These are phyloP conservation scores for Solanum paucissectum DNA, from an alignment of 257 asterid species.

Conservation along the genomic window DNA sequence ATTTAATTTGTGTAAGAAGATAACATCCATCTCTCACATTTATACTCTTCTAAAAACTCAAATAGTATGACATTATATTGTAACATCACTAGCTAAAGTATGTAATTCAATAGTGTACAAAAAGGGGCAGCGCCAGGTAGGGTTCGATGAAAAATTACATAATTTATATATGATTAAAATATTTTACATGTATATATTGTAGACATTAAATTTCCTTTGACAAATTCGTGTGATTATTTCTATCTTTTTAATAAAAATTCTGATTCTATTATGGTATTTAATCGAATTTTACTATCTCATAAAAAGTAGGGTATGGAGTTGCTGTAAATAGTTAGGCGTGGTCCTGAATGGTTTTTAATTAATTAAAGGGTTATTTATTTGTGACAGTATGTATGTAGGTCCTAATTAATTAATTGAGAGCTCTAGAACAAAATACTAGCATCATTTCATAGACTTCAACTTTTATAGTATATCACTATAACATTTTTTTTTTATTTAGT, in stretches of 20 bases:
- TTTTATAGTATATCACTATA: too few species aligned
- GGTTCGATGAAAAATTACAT: too few species aligned
- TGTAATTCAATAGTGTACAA: not conserved
- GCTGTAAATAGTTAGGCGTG: not conserved
- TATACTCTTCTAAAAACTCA: not conserved
- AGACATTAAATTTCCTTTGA: not conserved
- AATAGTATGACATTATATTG: not conserved
- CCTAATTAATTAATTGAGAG: not conserved
- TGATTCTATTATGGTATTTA: rapidly evolving
- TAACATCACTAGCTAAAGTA: not conserved
- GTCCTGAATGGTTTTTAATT: not conserved
- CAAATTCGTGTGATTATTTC: not conserved
- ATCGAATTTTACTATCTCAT: not conserved
- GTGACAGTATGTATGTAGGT: not conserved
- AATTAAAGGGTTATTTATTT: not conserved
- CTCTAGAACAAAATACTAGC: not conserved
- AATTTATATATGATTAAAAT: too few species aligned
- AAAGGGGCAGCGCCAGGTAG: not conserved
- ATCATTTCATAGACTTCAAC: not conserved
- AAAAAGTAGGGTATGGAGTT: not conserved
- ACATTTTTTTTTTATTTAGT: too few species aligned
- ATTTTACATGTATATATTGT: not conserved
- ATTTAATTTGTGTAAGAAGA: not conserved
- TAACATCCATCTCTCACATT: not conserved
- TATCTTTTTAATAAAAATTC: too few species aligned